Evolutionary conservation across 768 basidiomycete genomes (phyloP).

Genomic region (Mycena galopus): DNA sequence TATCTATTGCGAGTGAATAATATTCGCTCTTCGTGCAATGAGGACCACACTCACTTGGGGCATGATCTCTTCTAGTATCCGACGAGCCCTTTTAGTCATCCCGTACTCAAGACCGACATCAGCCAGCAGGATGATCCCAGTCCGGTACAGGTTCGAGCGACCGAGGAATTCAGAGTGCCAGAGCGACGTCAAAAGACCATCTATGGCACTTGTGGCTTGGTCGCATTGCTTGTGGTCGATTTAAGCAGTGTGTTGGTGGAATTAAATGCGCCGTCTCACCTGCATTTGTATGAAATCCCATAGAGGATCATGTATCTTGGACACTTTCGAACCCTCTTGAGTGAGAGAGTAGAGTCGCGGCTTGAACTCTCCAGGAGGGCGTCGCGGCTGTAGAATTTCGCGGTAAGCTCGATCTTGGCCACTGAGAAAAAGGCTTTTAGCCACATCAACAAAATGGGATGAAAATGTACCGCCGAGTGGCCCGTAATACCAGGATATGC

Average conservation of each 20-base stretch:
- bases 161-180: slow-evolving; percentile 88
- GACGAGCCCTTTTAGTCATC: slow-evolving; percentile 73
- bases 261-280: slow-evolving; percentile 47
- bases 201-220: slow-evolving; percentile 72
- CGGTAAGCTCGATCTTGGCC: slow-evolving; percentile 75
- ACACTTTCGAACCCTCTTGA: slow-evolving; percentile 52
- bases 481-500: slow-evolving; percentile 78
- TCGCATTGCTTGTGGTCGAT: slow-evolving; percentile 64
- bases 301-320: slow-evolving; percentile 57
- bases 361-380: slow-evolving; percentile 68
- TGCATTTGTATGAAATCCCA: slow-evolving; percentile 62
- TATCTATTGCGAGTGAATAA: slow-evolving; percentile 59
- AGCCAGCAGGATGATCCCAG: slow-evolving; percentile 78
- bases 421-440: slow-evolving; percentile 47
- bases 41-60: slow-evolving; percentile 69
- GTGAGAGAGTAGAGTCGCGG: slow-evolving; percentile 71
- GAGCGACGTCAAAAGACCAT: slow-evolving; percentile 76
- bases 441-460: slow-evolving; percentile 1
- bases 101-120: slow-evolving; percentile 85
- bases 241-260: slow-evolving; percentile 5
- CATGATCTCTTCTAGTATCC: slow-evolving; percentile 82
- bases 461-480: slow-evolving; percentile 72
- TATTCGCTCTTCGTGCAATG: neutral
- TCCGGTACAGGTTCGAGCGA: slow-evolving; percentile 75
- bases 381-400: slow-evolving; percentile 73